Evolutionary conservation across 805 yeast species (phyloP).

Genomic region (Lachancea quebecensis): DNA sequence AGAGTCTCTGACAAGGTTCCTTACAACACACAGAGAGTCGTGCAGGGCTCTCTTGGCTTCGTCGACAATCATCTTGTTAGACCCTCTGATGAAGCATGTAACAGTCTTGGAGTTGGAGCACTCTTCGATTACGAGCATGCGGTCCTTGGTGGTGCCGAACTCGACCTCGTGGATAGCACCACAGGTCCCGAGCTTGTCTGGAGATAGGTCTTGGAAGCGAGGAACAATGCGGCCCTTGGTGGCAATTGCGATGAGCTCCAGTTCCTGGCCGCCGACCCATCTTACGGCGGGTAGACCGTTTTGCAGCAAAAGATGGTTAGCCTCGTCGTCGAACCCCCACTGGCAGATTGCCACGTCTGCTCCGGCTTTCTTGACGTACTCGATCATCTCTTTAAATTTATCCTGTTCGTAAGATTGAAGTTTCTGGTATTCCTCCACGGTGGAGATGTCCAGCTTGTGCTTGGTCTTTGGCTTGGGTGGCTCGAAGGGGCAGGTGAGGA

Average conservation of each 20-base stretch:
- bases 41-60: constrained; percentile 95
- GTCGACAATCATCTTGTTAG: constrained; percentile 95
- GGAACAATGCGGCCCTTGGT: constrained; percentile 97
- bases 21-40: constrained; percentile 94
- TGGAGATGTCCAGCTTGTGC: constrained; percentile 87
- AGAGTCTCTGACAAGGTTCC: constrained; percentile 86
- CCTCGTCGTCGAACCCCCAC: constrained; percentile 99
- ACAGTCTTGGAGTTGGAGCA: constrained; percentile 83
- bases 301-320: constrained; percentile 83
- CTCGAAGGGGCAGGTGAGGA: constrained; percentile 96
- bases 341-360: constrained; percentile 97
- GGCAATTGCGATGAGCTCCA: constrained; percentile 93
- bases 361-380: constrained; percentile 77
- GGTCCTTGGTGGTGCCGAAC: constrained; percentile 94
- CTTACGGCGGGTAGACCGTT: constrained; percentile 92
- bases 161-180: constrained; percentile 80
- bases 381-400: constrained; percentile 86
- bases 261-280: constrained; percentile 98
- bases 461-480: constrained; percentile 99
- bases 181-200: constrained; percentile 81
- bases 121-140: constrained; percentile 91
- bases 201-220: constrained; percentile 82
- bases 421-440: constrained; percentile 89
- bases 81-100: constrained; percentile 89
- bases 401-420: constrained; percentile 89